These are phyloP conservation scores for Ceratobasidium sp. DNA, from an alignment of 1,284 basidiomycete species.

Conservation along the genomic window DNA sequence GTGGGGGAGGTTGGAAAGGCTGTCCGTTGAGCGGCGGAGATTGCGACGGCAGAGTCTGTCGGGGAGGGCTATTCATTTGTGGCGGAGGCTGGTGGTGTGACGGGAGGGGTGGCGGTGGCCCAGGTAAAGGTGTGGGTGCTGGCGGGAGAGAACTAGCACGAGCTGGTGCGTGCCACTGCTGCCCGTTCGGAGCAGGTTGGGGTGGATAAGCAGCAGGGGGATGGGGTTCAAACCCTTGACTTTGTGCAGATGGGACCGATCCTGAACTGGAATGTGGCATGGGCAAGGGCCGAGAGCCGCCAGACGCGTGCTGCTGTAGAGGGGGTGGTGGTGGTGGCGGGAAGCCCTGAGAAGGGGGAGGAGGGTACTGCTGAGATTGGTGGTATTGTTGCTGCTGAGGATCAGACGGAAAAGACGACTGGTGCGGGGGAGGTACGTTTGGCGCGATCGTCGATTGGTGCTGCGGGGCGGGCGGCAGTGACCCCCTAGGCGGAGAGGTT, in stretches of 20 bases:
- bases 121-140: conserved; percentile 44
- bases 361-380: conserved; percentile 39
- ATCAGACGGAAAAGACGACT: conserved; percentile 33
- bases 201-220: conserved; percentile 48
- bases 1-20: conserved; percentile 50
- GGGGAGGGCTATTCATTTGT: conserved; percentile 45
- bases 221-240: conserved; percentile 45
- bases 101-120: conserved; percentile 46
- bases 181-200: conserved; percentile 48
- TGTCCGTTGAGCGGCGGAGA: conserved; percentile 45
- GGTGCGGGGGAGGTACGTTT: conserved; percentile 38
- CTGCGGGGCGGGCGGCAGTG: conserved; percentile 35
- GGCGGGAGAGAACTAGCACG: conserved; percentile 49
- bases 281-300: conserved; percentile 46
- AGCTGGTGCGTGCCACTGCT: conserved; percentile 46
- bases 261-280: conserved; percentile 35
- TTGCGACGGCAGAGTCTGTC: conserved; percentile 26
- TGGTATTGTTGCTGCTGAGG: conserved; percentile 37
- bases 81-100: conserved; percentile 47
- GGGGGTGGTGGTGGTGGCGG: conserved; percentile 50
- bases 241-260: conserved; percentile 46
- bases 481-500: conserved; percentile 33
- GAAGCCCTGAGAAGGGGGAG: conserved; percentile 54
- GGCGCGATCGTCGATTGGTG: conserved; percentile 12
- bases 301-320: conserved; percentile 38